A percentile compares a stretch with the other conserved stretches of the same genome.
Evolutionary conservation across 225 moss, liverwort and hornwort species (phyloP).

Genomic region (Pleurozium schreberi): DNA sequence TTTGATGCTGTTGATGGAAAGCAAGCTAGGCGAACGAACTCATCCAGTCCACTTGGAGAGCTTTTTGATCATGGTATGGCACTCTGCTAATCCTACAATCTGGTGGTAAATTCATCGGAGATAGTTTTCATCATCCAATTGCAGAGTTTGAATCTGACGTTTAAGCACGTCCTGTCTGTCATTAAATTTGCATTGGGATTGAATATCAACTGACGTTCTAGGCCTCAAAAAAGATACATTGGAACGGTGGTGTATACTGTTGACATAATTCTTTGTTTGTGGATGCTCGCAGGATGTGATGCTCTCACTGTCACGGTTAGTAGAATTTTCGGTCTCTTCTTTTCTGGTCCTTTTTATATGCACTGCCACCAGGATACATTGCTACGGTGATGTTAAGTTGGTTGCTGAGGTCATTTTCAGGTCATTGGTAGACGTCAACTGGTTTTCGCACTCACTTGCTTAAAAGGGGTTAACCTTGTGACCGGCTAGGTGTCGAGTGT

Average conservation of each 20-base stretch:
- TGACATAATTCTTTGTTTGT: conserved; percentile 1
- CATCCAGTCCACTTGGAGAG: conserved; percentile 97
- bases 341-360: not conserved
- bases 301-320: conserved; percentile 97
- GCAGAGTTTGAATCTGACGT: not conserved
- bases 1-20: conserved; percentile 99
- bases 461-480: not conserved
- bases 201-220: not conserved
- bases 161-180: not conserved
- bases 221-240: not conserved
- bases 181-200: not conserved
- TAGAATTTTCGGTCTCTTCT: not conserved
- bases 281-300: conserved; percentile 71
- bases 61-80: conserved; percentile 89
- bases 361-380: not conserved
- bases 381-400: not conserved
- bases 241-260: not conserved
- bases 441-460: not conserved
- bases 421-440: not conserved
- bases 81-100: not conserved
- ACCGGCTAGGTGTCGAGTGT: not conserved
- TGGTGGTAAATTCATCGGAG: not conserved
- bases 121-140: not conserved
- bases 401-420: not conserved
- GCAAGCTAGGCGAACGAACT: conserved; percentile 96